Evolutionary conservation across 2,329 filamentous ascomycete genomes (phyloP), one percentile per base, ranked within the genome.

Genomic region (Ophiostoma sp.): DNA sequence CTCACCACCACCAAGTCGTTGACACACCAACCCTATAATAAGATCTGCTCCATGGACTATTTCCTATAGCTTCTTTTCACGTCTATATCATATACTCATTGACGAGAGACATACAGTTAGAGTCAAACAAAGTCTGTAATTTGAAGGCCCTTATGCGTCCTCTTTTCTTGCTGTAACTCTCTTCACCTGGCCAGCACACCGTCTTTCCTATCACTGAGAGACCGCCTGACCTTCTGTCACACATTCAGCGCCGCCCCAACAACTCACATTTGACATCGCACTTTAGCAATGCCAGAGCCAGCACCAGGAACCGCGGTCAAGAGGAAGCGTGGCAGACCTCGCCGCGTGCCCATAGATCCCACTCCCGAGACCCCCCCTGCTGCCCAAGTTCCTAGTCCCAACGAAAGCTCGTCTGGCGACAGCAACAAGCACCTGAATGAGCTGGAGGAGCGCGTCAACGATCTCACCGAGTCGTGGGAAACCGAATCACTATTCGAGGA

Each of bases 401-500:
- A 8, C n/a, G 40, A 44, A 16, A 69, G 68, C 36, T 64, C 64
- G 12, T 38, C 64, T 4, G 60, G 69, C 40, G 62, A 66, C 11
- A 63, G 42, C 66, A 65, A 64, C 41, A 66, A 45, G 18, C 60
- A 72, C 16, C 68, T 76, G 55, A 76, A 72, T 49, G 83, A 85
- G 69, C 78, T 84, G 9, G 83, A 85, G 71, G 81, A 84, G 71
- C 79, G 81, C 73, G 80, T 84, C 71, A 81, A 80, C 42, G 83
- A 85, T 69, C 79, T 81, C 4, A 78, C 78, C 68, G 83, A 85
- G 66, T 82, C 82, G 12, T 89, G 86, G 86, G 87, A 89, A 73
- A 84, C 83, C 5, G 84, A 88, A 72, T 89, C 86, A 40, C 77
- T 89, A 2, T 87, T 87, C 70, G 86, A 86, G 71, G 87, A 89